These are phyloP conservation scores for Sicyos edulis DNA, from an alignment of 306 rosid genomes.

Conservation along the genomic window DNA sequence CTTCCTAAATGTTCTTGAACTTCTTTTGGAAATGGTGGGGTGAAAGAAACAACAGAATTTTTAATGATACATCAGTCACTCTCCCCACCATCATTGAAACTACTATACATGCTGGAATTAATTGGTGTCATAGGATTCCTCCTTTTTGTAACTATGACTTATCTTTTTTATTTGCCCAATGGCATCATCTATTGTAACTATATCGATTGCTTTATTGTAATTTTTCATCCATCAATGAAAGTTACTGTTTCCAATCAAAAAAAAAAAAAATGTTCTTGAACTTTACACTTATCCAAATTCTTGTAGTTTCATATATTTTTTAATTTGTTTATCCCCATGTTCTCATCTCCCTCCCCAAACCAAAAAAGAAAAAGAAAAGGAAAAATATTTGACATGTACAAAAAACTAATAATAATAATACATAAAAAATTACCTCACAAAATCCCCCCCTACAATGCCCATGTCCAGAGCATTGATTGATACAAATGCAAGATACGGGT, in stretches of 20 bases:
- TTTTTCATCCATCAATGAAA: too few species aligned
- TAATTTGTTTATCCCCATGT: background rate
- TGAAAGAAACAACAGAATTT: too few species aligned
- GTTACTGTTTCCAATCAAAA: too few species aligned
- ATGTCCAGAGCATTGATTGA: slow-evolving; percentile 84
- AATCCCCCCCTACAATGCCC: slow-evolving; percentile 90
- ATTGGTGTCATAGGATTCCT: too few species aligned
- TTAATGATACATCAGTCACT: too few species aligned
- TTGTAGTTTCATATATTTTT: background rate
- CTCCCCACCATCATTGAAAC: too few species aligned
- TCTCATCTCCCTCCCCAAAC: background rate
- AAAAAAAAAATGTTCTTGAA: background rate
- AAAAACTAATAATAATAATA: background rate
- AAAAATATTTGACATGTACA: background rate
- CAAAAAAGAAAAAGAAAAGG: background rate
- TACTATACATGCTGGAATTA: too few species aligned
- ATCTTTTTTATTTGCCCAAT: too few species aligned
- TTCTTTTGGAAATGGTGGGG: too few species aligned
- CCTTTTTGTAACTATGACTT: too few species aligned
- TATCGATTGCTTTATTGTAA: too few species aligned
- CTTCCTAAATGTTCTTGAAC: background rate
- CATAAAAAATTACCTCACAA: slow-evolving; percentile 53
- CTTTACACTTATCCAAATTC: background rate
- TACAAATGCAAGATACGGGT: slow-evolving; percentile 64
- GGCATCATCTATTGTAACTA: too few species aligned